Conservation (phyloP, 1,284 basidiomycete genomes). For the Cryptococcus hybrid region DNA sequence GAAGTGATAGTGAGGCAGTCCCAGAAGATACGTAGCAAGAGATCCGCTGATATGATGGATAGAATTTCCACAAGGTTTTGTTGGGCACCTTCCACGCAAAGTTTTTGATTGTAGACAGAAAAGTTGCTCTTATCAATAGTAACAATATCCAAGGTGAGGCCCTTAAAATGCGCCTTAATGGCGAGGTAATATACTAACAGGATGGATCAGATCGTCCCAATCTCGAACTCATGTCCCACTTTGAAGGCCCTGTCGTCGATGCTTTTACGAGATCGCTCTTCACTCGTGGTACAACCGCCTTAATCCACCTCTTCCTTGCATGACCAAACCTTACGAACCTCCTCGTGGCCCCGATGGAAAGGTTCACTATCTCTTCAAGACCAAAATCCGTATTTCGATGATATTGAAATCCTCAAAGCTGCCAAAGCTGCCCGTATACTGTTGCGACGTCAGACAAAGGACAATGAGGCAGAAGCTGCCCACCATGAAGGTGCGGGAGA, state of each 20-base stretch:
- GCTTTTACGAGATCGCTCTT: slow-evolving; percentile 68
- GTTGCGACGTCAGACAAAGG: slow-evolving; percentile 46
- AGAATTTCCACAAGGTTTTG: slow-evolving; percentile 56
- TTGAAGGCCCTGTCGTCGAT: slow-evolving; percentile 68
- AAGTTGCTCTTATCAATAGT: slow-evolving; percentile 66
- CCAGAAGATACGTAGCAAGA: background rate
- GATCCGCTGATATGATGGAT: background rate
- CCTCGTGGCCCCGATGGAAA: slow-evolving; percentile 33
- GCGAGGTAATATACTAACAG: slow-evolving; percentile 1
- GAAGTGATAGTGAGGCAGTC: slow-evolving; percentile 56
- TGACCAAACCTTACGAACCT: slow-evolving; percentile 49
- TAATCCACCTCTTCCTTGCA: slow-evolving; percentile 60
- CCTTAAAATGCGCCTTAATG: background rate
- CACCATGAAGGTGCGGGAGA: slow-evolving; percentile 17
- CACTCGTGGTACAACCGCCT: slow-evolving; percentile 63
- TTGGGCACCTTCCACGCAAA: slow-evolving; percentile 77
- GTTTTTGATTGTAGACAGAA: slow-evolving; percentile 70
- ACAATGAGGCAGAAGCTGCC: slow-evolving; percentile 27
- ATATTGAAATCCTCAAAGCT: slow-evolving; percentile 54
- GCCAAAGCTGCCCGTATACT: slow-evolving; percentile 52
- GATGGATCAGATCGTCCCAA: slow-evolving; percentile 57
- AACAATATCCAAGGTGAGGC: slow-evolving; percentile 64
- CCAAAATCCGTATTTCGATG: slow-evolving; percentile 55
- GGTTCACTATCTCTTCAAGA: slow-evolving; percentile 55
- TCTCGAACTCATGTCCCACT: slow-evolving; percentile 65